Base-by-base conservation (phyloP, 345 rosid genomes). In the Eucalyptus polyanthemos region DNA sequence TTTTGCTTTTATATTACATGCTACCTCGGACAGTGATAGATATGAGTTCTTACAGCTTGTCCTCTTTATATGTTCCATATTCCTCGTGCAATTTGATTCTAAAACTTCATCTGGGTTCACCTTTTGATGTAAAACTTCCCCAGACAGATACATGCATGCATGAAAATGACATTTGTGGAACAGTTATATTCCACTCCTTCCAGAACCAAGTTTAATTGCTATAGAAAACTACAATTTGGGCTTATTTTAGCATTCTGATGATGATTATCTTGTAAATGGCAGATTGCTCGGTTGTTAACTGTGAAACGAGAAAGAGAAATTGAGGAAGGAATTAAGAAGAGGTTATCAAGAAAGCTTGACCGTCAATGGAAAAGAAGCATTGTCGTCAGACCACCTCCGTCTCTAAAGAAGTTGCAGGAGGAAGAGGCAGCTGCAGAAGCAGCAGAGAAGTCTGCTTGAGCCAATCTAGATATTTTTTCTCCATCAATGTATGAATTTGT, bases 311-410 rank as follows among this genome's bases (percentile, higher is more conserved):
- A 97, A 92, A 95, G 99, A 92, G 99, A 97, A 94, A 67, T 97
- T 1, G 96, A 97, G 90, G 96, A 96, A 90, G 99, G 99, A 80
- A 95, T 97, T 87, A 92, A 91, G 93, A 96, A 97, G 93, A 94
- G 99, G 88, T 89, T 96, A 90, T 97, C 99, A n/a, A 97, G 99
- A 91, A 97, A 97, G 92, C 94, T 97, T 6, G 99, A 97, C 90
- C 86, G 95, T 58, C 92, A 95, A 90, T 97, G 98, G 98, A 96
- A 97, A 98, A 97, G 94, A 80, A 95, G 96, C 93, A 96, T 96
- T 88, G 94, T 97, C 51, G 94, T 94, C n/a, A 94, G 95, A 88
- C 99, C 99, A 31, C 94, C 98, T 80, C 99, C 99, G 86, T 94
- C 99, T 16, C 89, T 97, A 90, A 95, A 88, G 89, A 96, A 96